Base-by-base conservation (phyloP, 1,284 basidiomycete genomes). In the Trametes polyzona region DNA sequence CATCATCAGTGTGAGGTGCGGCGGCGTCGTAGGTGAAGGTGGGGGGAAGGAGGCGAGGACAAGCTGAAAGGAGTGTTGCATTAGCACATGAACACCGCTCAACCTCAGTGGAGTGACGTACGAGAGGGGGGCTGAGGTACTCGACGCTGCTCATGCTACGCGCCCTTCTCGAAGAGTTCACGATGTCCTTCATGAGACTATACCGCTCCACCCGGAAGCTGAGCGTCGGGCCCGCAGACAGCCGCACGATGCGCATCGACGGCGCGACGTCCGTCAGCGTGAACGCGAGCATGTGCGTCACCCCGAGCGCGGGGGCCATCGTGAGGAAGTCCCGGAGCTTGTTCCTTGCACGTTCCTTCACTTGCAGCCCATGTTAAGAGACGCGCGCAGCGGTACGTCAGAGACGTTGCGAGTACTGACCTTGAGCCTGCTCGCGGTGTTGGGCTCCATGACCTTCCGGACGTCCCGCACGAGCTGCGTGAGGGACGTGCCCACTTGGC, bases 401-500 rank as follows among this genome's bases (percentile, higher is more conserved):
- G 35, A 29, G 16, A 42, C 24, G 19, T n/a, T 16, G 21, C 21
- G 0, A 32, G 8, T 37, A 78, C 85, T 62, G 65, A 95, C 94
- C 76, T 79, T 87, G 17, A 99, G 82, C 47, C 96, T 83, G 58
- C 88, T 90, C 6, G 96, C 97, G 19, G 97, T 99, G 73, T 98
- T 95, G 58, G 97, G 97, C 74, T 99, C 97, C 93, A 99, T 95
- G 60, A 97, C 90, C 73, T 93, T 92, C 66, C 97, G 82, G 67
- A 98, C 79, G 74, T 99, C 97, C 50, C 90, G 84, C 14, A 98
- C 95, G 29, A 99, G 87, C 66, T 94, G 90, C 3, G 87, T 77
- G 50, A 97, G 82, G n/a, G 93, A 93, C 52, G 84, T 81, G 14
- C 96, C 95, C 29, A 98, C 95, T 57, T 88, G 87, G 40, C 96